These are phyloP conservation scores for Tetramitus jugosus DNA, from an alignment of 208 protist species.

Conservation along the genomic window DNA sequence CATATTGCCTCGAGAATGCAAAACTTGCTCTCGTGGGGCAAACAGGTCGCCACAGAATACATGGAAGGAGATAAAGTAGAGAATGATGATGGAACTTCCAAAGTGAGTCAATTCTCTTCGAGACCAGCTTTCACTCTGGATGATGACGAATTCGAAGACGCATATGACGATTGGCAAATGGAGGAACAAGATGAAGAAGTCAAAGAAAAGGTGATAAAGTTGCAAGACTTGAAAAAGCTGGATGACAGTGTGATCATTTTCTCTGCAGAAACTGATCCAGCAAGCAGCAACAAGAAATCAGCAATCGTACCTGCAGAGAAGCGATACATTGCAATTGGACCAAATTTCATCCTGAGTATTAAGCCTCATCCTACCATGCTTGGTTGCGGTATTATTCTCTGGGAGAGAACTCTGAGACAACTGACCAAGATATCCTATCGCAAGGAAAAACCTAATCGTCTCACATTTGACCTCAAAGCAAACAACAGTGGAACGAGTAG, in stretches of 20 bases:
- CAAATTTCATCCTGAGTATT: not conserved
- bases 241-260: no score
- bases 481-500: no score
- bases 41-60: no score
- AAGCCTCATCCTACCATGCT: not conserved
- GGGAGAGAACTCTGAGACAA: slow-evolving; percentile 11
- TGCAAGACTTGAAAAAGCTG: no score
- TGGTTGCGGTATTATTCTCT: not conserved
- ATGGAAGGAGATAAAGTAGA: no score
- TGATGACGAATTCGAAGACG: not conserved
- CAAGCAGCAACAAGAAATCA: no score
- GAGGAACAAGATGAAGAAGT: not conserved
- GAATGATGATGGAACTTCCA: no score
- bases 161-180: not conserved
- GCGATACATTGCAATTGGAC: not conserved
- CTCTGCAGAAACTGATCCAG: no score
- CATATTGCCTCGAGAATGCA: no score
- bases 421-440: not conserved
- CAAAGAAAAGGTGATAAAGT: not conserved
- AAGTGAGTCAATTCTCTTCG: no score
- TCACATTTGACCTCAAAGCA: slow-evolving; percentile 2
- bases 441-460: not conserved
- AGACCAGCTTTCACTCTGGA: not conserved
- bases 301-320: no score
- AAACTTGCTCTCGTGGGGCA: no score